A percentile compares a stretch with the other conserved stretches of the same genome.
These are phyloP conservation scores for Huiozyma naganishii DNA, from an alignment of 805 yeast species.

Conservation along the genomic window DNA sequence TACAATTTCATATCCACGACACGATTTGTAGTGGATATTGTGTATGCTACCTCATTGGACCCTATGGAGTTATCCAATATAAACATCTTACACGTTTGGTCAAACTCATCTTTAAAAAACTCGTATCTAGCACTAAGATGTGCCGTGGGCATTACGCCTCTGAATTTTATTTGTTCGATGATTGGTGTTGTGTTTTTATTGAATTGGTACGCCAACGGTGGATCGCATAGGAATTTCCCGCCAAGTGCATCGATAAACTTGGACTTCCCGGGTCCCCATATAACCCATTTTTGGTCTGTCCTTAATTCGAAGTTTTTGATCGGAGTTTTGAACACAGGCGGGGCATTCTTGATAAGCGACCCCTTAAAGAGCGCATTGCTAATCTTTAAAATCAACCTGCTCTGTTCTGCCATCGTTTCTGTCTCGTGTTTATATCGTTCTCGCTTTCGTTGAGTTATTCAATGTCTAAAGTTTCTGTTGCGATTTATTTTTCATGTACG, in stretches of 20 bases:
- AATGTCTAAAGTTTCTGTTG: too few relatives aligned
- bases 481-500: too few relatives aligned
- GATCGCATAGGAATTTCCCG: slow-evolving; percentile 20
- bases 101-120: slow-evolving; percentile 73
- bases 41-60: slow-evolving; percentile 35
- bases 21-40: slow-evolving; percentile 21
- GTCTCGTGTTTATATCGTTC: too few relatives aligned
- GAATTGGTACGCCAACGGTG: slow-evolving; percentile 16
- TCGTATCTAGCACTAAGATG: slow-evolving; percentile 88
- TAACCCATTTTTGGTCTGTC: slow-evolving; percentile 33
- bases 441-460: too few relatives aligned
- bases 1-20: slow-evolving; percentile 30
- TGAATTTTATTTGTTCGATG: slow-evolving; percentile 33
- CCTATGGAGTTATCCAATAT: slow-evolving; percentile 39
- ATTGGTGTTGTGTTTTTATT: slow-evolving; percentile 5
- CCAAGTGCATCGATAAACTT: slow-evolving; percentile 19
- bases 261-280: slow-evolving; percentile 27
- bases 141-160: slow-evolving; percentile 41
- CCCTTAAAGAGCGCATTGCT: slow-evolving; percentile 29
- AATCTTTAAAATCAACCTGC: neutral
- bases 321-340: slow-evolving; percentile 15
- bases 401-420: neutral
- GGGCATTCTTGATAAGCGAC: slow-evolving; percentile 28
- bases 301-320: slow-evolving; percentile 15
- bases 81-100: slow-evolving; percentile 53